phyloP scores from a whole-genome alignment of 495 filamentous ascomycete species.

The Tuber aestivum region DNA sequence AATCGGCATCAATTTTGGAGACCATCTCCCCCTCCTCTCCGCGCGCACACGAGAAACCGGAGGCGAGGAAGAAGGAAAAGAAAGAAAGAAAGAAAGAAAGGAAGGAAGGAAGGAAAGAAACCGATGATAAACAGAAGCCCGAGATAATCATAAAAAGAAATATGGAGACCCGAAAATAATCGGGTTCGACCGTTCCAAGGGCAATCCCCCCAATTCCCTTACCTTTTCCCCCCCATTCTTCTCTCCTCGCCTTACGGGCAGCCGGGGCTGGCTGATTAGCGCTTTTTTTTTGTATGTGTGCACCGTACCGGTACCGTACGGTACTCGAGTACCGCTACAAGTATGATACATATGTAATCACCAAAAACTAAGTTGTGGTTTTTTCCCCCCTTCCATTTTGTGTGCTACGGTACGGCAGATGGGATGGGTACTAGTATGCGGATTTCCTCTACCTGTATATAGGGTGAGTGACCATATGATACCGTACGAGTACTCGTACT shows the following conservation, averaged over 20 bases:
- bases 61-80: background rate
- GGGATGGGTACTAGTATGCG: background rate
- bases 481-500: no score
- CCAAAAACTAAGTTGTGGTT: background rate
- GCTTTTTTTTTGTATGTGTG: background rate
- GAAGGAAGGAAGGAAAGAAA: no score
- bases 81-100: no score
- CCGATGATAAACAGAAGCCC: background rate
- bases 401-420: background rate
- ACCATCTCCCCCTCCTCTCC: background rate
- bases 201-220: background rate
- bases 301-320: no score
- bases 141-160: constrained; percentile 2
- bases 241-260: background rate
- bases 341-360: background rate
- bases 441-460: background rate
- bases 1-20: background rate
- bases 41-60: background rate
- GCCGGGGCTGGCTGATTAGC: background rate
- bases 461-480: background rate
- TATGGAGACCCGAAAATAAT: background rate
- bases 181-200: background rate
- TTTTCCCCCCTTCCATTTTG: background rate
- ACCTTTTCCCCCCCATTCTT: background rate
- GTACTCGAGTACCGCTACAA: no score